Evolutionary conservation across 2,329 filamentous ascomycete genomes (phyloP).

Genomic region (Diaporthe velutina): DNA sequence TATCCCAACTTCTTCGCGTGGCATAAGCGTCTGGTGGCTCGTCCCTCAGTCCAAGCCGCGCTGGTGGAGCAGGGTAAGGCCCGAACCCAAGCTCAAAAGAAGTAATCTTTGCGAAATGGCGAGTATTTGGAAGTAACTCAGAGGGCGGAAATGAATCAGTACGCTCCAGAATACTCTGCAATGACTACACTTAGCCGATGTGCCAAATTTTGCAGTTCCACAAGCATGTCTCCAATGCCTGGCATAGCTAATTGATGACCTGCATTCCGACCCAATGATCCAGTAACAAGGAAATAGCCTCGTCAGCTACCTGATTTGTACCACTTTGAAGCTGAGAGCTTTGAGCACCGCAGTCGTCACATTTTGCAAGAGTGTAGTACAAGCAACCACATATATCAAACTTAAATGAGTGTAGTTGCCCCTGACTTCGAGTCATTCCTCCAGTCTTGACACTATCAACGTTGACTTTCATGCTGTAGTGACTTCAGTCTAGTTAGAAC

Average conservation of each 20-base stretch:
- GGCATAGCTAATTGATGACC: too few relatives aligned
- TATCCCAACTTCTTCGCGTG: slow-evolving; percentile 52
- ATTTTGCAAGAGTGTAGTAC: too few relatives aligned
- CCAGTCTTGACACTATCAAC: neutral
- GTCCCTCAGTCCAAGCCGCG: slow-evolving; percentile 46
- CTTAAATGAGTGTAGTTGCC: too few relatives aligned
- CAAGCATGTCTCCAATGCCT: too few relatives aligned
- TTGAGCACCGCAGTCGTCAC: too few relatives aligned
- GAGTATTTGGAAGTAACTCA: neutral
- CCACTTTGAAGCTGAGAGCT: too few relatives aligned
- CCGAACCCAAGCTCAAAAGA: neutral
- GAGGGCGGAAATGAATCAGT: rapidly evolving
- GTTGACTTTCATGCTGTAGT: neutral
- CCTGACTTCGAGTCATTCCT: neutral
- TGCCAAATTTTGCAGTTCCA: neutral
- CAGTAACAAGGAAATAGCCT: too few relatives aligned
- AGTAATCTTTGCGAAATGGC: neutral
- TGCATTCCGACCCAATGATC: too few relatives aligned
- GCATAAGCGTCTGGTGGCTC: slow-evolving; percentile 49
- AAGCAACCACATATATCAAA: too few relatives aligned
- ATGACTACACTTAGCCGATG: too few relatives aligned
- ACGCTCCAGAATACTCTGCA: neutral
- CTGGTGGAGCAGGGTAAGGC: slow-evolving; percentile 19
- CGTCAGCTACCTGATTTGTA: too few relatives aligned
- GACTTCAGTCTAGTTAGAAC: neutral